Conservation (phyloP, 2,329 filamentous ascomycete genomes). For the Rasamsonia emersonii region DNA sequence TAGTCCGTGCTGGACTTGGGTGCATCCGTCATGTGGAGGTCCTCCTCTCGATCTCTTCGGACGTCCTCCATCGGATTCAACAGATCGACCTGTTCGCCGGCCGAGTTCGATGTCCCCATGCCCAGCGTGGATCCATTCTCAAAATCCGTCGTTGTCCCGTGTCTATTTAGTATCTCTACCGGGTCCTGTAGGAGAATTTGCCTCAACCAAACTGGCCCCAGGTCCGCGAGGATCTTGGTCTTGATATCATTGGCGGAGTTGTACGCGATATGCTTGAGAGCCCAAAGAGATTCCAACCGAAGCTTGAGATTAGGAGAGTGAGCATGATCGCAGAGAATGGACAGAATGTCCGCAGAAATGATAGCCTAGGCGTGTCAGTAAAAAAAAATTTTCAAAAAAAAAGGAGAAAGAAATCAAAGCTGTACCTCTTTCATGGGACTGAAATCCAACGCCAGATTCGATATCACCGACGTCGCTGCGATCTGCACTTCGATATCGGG, state of each 20-base stretch:
- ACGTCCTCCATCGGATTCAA: constrained; percentile 43
- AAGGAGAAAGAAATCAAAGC: constrained; percentile 11
- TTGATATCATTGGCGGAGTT: constrained; percentile 64
- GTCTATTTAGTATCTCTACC: constrained; percentile 18
- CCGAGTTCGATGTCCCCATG: constrained; percentile 51
- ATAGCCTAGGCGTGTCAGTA: constrained; percentile 48
- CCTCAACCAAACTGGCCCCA: constrained; percentile 72
- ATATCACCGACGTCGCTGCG: constrained; percentile 73
- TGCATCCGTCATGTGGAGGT: constrained; percentile 26
- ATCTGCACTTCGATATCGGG: constrained; percentile 71
- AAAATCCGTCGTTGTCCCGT: constrained; percentile 23
- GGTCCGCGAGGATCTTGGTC: constrained; percentile 65
- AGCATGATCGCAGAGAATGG: constrained; percentile 72
- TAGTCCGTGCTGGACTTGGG: constrained; percentile 33
- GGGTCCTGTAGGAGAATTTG: constrained; percentile 60
- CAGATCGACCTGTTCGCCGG: constrained; percentile 52
- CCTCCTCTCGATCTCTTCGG: constrained; percentile 19
- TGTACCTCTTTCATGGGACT: constrained; percentile 84
- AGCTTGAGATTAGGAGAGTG: constrained; percentile 71
- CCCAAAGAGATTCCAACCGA: constrained; percentile 82
- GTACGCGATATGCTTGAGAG: constrained; percentile 80
- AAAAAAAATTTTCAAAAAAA: constrained; percentile 1
- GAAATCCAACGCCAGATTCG: constrained; percentile 78
- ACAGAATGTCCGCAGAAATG: constrained; percentile 63
- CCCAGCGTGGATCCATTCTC: constrained; percentile 29